Evolutionary conservation across 768 basidiomycete species (phyloP).

Genomic region (Russula compacta): DNA sequence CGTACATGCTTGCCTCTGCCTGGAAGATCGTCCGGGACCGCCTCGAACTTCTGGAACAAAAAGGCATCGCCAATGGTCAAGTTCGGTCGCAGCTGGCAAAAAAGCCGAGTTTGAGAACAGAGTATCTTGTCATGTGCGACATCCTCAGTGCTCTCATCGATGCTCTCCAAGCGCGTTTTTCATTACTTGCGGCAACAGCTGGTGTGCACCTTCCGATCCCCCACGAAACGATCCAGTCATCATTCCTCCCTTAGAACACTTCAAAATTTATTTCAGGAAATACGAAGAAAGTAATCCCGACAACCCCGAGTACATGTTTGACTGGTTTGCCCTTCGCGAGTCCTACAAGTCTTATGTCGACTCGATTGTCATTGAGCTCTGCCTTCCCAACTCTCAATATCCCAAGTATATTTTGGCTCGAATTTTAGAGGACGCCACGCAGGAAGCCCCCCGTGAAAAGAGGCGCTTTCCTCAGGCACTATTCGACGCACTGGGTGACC

Average conservation of each 20-base stretch:
- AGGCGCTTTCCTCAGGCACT: constrained; percentile 70
- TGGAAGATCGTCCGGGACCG: constrained; percentile 66
- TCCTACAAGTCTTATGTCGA: constrained; percentile 73
- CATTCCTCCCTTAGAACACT: constrained; percentile 46
- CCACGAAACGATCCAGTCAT: constrained; percentile 5
- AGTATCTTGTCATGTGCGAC: constrained; percentile 57
- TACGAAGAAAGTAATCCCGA: constrained; percentile 31
- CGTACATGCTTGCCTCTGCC: constrained; percentile 72
- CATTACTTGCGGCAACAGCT: constrained; percentile 59
- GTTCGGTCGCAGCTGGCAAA: constrained; percentile 46
- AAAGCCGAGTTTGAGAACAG: constrained; percentile 41
- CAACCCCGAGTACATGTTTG: constrained; percentile 52
- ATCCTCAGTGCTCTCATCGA: constrained; percentile 51
- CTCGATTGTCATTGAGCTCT: constrained; percentile 75
- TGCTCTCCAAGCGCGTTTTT: constrained; percentile 55
- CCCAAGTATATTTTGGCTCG: constrained; percentile 57
- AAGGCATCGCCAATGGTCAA: constrained; percentile 45
- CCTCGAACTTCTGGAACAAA: constrained; percentile 45
- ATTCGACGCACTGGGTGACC: constrained; percentile 76
- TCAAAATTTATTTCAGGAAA: constrained; percentile 58
- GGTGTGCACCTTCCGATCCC: constrained; percentile 36
- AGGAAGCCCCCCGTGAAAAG: constrained; percentile 64
- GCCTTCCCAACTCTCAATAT: constrained; percentile 61
- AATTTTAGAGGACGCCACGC: constrained; percentile 60
- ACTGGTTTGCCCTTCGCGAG: constrained; percentile 49